These are phyloP conservation scores for Ceratorhiza oryzae-sativae DNA, from an alignment of 1,284 basidiomycete species.

Conservation along the genomic window DNA sequence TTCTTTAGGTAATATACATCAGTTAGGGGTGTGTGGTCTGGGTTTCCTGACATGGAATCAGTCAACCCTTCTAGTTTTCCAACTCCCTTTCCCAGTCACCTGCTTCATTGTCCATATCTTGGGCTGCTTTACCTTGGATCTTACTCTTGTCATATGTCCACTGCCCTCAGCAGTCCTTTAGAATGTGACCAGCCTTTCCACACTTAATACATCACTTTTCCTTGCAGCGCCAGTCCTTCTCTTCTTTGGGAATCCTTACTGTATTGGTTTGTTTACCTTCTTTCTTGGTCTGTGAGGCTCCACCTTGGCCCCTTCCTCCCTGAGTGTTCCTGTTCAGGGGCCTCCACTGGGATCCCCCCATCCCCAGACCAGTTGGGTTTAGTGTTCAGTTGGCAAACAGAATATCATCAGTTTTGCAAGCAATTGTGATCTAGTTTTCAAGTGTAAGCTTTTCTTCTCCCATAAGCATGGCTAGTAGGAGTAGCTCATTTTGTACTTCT, in stretches of 20 bases:
- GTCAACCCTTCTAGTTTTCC: conserved; percentile 1
- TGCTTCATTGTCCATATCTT: neutral
- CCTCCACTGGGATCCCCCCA: neutral
- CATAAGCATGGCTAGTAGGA: neutral
- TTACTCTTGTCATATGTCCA: neutral
- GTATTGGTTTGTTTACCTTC: neutral
- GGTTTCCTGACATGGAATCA: neutral
- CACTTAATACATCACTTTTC: conserved; percentile 9
- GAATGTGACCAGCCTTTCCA: neutral
- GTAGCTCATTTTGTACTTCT: neutral
- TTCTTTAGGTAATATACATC: conserved; percentile 20
- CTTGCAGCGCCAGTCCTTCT: neutral
- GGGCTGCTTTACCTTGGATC: neutral
- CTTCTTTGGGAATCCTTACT: neutral
- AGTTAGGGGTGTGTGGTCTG: neutral
- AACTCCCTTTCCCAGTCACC: neutral
- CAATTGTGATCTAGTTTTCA: neutral
- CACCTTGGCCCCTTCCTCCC: too few relatives aligned
- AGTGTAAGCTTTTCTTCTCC: neutral
- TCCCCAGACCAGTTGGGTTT: neutral
- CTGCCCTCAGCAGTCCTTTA: neutral
- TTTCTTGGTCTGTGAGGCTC: neutral
- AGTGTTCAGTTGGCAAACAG: neutral
- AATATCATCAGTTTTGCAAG: neutral
- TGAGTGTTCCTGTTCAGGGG: neutral